Percentiles rank a stretch among this genome's conserved stretches.
phyloP scores from a whole-genome alignment of 257 asterid species.

The Solanum chaucha region DNA sequence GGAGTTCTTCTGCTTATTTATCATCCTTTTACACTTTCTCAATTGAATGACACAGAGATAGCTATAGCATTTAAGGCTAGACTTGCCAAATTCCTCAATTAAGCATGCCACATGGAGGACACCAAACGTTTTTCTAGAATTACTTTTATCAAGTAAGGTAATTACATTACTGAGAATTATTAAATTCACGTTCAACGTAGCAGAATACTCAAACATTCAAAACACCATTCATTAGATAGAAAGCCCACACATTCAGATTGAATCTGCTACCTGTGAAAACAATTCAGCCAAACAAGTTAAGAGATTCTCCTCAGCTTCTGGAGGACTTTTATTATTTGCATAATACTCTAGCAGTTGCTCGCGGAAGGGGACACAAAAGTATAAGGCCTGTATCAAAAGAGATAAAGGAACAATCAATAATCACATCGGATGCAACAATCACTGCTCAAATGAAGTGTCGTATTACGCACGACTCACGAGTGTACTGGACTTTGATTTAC shows the following conservation, averaged over 20 bases:
- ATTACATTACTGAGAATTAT: background rate
- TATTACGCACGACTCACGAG: background rate
- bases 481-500: background rate
- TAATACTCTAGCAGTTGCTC: constrained; percentile 75
- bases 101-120: background rate
- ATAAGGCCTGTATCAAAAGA: constrained; percentile 51
- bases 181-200: background rate
- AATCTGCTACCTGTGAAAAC: constrained; percentile 57
- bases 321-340: constrained; percentile 39
- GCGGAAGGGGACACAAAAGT: constrained; percentile 86
- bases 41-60: background rate
- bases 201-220: background rate
- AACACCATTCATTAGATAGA: background rate
- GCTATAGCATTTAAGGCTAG: background rate
- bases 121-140: background rate
- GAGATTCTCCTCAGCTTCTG: constrained; percentile 71
- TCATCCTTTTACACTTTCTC: background rate
- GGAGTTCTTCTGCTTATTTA: background rate
- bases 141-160: background rate
- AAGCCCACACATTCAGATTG: background rate
- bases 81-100: background rate
- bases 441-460: background rate
- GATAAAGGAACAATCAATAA: background rate
- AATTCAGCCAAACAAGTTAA: constrained; percentile 86
- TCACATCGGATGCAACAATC: background rate